phyloP scores from a whole-genome alignment of 2,329 filamentous ascomycete genomes.

The Hypoxylon sp. region DNA sequence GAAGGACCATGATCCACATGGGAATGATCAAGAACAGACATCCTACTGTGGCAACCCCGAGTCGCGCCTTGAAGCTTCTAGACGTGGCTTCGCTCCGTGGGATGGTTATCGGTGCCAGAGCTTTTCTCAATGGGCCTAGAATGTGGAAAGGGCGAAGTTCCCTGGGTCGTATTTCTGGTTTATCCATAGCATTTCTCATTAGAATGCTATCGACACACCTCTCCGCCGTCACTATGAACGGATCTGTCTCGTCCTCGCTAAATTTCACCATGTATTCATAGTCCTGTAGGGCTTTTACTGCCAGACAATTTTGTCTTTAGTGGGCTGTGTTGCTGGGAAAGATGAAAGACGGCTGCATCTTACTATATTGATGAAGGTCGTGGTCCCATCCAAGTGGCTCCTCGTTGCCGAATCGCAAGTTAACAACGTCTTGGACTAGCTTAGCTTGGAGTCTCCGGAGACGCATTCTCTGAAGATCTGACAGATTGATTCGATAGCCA shows the following conservation, averaged over 20 bases:
- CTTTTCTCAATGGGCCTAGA: neutral
- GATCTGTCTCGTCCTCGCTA: conserved; percentile 27
- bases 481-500: conserved; percentile 7
- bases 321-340: neutral
- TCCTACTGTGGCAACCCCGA: conserved; percentile 27
- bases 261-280: conserved; percentile 43
- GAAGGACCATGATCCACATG: conserved; percentile 49
- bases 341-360: neutral
- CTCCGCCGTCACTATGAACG: conserved; percentile 41
- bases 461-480: conserved; percentile 37
- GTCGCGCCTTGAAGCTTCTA: conserved; percentile 16
- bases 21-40: conserved; percentile 43
- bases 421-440: conserved; percentile 32
- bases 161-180: neutral
- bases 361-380: conserved; percentile 9
- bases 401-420: neutral
- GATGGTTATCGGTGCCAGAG: neutral
- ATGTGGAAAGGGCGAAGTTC: neutral
- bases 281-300: conserved; percentile 41
- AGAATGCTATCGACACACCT: conserved; percentile 1
- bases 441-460: conserved; percentile 35
- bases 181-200: neutral
- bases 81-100: conserved; percentile 17
- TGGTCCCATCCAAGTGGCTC: neutral
- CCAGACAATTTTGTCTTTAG: neutral